phyloP scores from a whole-genome alignment of 2,329 filamentous ascomycete species.

The Scorias spongiosa region DNA sequence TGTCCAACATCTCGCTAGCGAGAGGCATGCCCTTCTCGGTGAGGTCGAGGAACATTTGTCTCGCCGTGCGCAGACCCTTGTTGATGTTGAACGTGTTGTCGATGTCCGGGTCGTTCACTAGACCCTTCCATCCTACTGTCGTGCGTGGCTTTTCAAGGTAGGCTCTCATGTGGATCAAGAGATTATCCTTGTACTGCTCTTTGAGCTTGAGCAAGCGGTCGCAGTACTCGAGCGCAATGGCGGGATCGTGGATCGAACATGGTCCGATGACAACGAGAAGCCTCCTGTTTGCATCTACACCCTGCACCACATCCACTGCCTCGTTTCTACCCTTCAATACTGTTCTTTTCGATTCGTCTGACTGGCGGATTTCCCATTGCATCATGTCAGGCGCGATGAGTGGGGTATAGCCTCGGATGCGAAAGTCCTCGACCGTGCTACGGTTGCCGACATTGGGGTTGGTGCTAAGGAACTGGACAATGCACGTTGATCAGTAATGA shows the following conservation, averaged over 20 bases:
- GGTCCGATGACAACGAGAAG: slow-evolving; percentile 77
- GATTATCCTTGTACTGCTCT: slow-evolving; percentile 75
- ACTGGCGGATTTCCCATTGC: slow-evolving; percentile 70
- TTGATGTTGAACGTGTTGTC: slow-evolving; percentile 99
- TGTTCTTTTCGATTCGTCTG: slow-evolving; percentile 34
- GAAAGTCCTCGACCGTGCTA: slow-evolving; percentile 35
- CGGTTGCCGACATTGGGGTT: slow-evolving; percentile 36
- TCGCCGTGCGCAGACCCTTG: slow-evolving; percentile 75
- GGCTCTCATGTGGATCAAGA: slow-evolving; percentile 91
- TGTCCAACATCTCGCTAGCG: slow-evolving; percentile 95
- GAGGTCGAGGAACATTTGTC: slow-evolving; percentile 85
- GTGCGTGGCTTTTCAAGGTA: slow-evolving; percentile 98
- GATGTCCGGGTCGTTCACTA: slow-evolving; percentile 97
- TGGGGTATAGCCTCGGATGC: slow-evolving; percentile 47
- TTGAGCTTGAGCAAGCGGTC: slow-evolving; percentile 65
- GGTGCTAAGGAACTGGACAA: slow-evolving; percentile 32
- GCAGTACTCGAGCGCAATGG: slow-evolving; percentile 85
- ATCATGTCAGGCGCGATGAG: slow-evolving; percentile 87
- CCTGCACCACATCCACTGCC: slow-evolving; percentile 45
- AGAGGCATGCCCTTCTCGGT: slow-evolving; percentile 89
- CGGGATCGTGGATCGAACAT: slow-evolving; percentile 92
- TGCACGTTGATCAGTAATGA: background rate
- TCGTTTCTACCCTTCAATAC: slow-evolving; percentile 46
- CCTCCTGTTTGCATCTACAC: slow-evolving; percentile 40
- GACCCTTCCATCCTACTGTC: slow-evolving; percentile 95